These are phyloP conservation scores for Saccharomycopsis selenospora DNA, from an alignment of 805 yeast species.

Conservation along the genomic window DNA sequence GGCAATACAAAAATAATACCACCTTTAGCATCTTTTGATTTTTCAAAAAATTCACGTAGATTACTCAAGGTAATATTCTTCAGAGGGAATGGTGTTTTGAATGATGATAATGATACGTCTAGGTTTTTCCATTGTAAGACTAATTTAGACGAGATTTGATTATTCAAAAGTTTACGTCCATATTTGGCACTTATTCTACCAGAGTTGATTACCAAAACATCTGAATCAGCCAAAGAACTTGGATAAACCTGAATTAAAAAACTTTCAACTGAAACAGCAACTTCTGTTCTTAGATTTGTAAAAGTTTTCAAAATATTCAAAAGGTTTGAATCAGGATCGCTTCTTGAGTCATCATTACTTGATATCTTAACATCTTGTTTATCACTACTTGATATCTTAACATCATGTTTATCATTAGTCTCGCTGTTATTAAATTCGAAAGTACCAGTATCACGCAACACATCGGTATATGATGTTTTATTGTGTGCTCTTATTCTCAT, in stretches of 20 bases:
- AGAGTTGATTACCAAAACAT: conserved; percentile 58
- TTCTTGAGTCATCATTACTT: background rate
- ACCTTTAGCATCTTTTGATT: conserved; percentile 58
- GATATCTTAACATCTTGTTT: background rate
- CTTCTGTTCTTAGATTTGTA: conserved; percentile 48
- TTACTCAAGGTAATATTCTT: conserved; percentile 38
- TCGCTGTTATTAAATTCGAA: conserved; percentile 67
- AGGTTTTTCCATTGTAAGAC: conserved; percentile 57
- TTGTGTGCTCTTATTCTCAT: conserved; percentile 68
- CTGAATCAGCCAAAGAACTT: conserved; percentile 68
- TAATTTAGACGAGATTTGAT: conserved; percentile 38
- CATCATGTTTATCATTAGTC: conserved; percentile 37
- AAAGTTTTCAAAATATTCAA: conserved; percentile 19
- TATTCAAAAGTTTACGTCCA: conserved; percentile 33
- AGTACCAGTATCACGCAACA: conserved; percentile 54
- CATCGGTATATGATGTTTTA: conserved; percentile 65
- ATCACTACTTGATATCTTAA: background rate
- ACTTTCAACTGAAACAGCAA: conserved; percentile 53
- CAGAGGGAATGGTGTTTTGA: conserved; percentile 44
- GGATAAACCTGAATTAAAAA: conserved; percentile 70
- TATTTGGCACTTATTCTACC: conserved; percentile 49
- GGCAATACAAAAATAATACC: conserved; percentile 81
- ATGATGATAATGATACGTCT: conserved; percentile 57
- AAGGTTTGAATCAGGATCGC: conserved; percentile 6
- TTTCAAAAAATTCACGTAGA: conserved; percentile 48